Evolutionary conservation across 805 yeast species (phyloP), one percentile per base, ranked within the genome.

Genomic region (Lachancea kluyveri): DNA sequence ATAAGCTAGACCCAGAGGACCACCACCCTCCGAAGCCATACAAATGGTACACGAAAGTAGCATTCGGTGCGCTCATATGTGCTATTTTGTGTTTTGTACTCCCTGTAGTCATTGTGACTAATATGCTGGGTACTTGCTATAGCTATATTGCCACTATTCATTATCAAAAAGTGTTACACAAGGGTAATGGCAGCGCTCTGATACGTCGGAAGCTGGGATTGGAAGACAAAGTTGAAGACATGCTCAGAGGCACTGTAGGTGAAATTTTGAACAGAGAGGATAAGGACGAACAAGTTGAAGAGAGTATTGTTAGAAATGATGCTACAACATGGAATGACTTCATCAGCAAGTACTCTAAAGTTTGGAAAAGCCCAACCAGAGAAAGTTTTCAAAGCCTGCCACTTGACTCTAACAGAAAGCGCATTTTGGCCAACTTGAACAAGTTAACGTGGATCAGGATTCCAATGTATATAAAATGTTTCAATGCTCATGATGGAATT

Each of bases 401-500:
- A 5, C 41, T 71, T 35, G 65, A 59, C 35, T 36, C 52, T 1
- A 59, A 61, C 8, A 52, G 74, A 39, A 36, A 35, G 24, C 43
- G 44, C 10, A 77, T 79, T 22, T 52, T 73, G 20, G 51, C 64
- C 2, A 70, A 72, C 40, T 62, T 88, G 50, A 82, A 84, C 54
- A 45, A 55, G 13, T 52, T 90, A 15, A 65, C 69, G 3, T 88
- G 96, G 95, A 62, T 73, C 29, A 85, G 88, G 50, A 69, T 83
- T 25, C 82, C 92, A 0, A 78, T 80, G 2, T 75, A 73, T 43
- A 65, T 88, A 28, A 78, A 76, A 40, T 69, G 79, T 11, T 64
- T 80, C 48, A 86, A 87, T 54, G 77, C 96, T 0, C 97, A 88
- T 50, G 95, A 82, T 37, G 83, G 82, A 4, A 83, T 90, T 32